Base-by-base conservation (phyloP, 2,329 filamentous ascomycete species). In the Calonectria fujianensis region DNA sequence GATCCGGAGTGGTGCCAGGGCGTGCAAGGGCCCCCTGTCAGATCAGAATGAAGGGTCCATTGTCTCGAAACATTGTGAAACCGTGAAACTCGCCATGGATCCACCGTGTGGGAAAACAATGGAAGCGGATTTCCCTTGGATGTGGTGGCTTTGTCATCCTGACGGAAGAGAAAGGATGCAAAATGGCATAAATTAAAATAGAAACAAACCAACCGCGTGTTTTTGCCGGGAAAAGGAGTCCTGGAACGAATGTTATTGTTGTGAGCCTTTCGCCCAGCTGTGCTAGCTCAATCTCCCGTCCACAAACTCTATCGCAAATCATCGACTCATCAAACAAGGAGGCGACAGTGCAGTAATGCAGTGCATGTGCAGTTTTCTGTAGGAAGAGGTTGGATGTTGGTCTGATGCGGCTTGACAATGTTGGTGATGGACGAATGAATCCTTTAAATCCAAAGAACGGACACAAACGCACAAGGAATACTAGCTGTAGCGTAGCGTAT, bases 61-160 rank as follows among this genome's bases (percentile, higher is more conserved):
- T 63, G 35, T 63, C 57, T 63, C 57, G 57, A 63, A 63, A 41
- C 57, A 61, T 39, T 63, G 57, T 63, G 57, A 63, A 63, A 63
- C 57, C 31, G 57, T 8, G 13, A 63, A 63, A 41, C 57, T 63
- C 57, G 6, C 35, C 35, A 11, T 13, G 35, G 57, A 41, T 63
- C 57, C 57, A 63, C 57, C 24, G 24, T 31, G 57, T 9, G 29
- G 24, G 32, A 27, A 63, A 63, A 41, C 57, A 63, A 63, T 35
- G 29, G 10, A 41, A 3, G 8, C 52, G 10, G 11, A 57, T 35
- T n/a, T 57, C 24, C 14, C 27, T 37, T 9, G 16, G 13, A 5
- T 1, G 41, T 41, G 32, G 14, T 24, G 20, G 11, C n/a, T 39
- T 27, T 27, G 24, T 29, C 57, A 35, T 57, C 10, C 9, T 35